Evolutionary conservation across 306 rosid genomes (phyloP).

Genomic region (Castanopsis chinensis): DNA sequence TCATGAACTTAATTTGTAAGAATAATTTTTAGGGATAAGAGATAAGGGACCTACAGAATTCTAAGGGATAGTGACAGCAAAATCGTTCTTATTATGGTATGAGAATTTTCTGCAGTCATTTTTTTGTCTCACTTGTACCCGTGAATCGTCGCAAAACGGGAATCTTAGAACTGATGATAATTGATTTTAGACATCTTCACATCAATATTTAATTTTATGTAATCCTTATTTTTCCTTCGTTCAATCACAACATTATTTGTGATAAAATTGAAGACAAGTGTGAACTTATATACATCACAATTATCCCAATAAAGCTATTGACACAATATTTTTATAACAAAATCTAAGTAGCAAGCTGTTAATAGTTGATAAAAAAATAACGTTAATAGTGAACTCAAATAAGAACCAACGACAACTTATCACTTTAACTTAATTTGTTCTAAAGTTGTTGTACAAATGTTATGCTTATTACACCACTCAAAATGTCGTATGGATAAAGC

Average conservation of each 20-base stretch:
- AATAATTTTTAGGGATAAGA: neutral
- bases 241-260: neutral
- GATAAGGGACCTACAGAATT: neutral
- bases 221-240: neutral
- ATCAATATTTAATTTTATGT: too few relatives aligned
- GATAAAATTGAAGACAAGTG: too few relatives aligned
- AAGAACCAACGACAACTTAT: too few relatives aligned
- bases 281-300: too few relatives aligned
- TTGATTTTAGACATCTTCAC: too few relatives aligned
- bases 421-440: too few relatives aligned
- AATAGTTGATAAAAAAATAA: too few relatives aligned
- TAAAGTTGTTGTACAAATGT: too few relatives aligned
- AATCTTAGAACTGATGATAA: neutral
- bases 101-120: neutral
- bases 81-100: neutral
- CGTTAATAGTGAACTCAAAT: fast-evolving
- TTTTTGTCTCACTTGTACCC: neutral
- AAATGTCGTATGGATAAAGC: too few relatives aligned
- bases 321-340: too few relatives aligned
- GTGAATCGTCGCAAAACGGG: neutral
- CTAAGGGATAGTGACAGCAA: neutral
- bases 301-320: too few relatives aligned
- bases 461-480: too few relatives aligned
- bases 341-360: fast-evolving
- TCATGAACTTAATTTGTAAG: neutral